phyloP scores from a whole-genome alignment of 2,329 filamentous ascomycete genomes.

The Emericellopsis atlantica region DNA sequence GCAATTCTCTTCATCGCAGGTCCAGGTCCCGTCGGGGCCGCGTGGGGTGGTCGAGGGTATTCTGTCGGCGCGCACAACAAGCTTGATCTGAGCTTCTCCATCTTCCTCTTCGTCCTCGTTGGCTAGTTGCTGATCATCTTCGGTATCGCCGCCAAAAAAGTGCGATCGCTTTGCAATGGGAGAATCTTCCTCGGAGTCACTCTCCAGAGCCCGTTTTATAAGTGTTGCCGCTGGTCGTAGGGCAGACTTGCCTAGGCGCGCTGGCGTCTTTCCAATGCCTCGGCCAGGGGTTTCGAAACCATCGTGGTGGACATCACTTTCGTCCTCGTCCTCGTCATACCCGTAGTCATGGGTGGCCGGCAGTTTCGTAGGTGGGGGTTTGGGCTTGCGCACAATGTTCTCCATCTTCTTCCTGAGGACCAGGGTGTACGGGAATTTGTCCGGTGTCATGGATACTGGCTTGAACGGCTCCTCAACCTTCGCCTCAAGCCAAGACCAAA shows the following conservation, averaged over 20 bases:
- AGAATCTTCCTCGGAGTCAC: slow-evolving; percentile 21
- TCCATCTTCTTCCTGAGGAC: slow-evolving; percentile 8
- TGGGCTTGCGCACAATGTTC: not conserved
- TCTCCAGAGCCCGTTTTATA: slow-evolving; percentile 30
- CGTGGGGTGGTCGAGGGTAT: slow-evolving; percentile 34
- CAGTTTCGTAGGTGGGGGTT: not conserved
- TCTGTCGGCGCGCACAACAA: slow-evolving; percentile 36
- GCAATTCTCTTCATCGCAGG: slow-evolving; percentile 52
- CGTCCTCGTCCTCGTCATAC: slow-evolving; percentile 9
- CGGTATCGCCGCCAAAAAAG: slow-evolving; percentile 16
- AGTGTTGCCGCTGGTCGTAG: slow-evolving; percentile 26
- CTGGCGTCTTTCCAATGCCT: slow-evolving; percentile 11
- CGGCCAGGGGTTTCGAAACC: slow-evolving; percentile 13
- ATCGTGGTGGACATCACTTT: slow-evolving; percentile 3
- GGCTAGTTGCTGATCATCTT: slow-evolving; percentile 13
- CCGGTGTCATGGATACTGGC: slow-evolving; percentile 12
- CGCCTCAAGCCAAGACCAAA: slow-evolving; percentile 20
- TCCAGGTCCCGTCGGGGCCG: slow-evolving; percentile 52
- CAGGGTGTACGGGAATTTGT: slow-evolving; percentile 15
- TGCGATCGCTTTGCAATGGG: slow-evolving; percentile 21
- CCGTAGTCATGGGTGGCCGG: not conserved
- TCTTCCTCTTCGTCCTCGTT: slow-evolving; percentile 6
- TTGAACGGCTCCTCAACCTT: slow-evolving; percentile 12
- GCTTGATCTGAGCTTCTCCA: slow-evolving; percentile 14
- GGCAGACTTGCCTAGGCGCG: slow-evolving; percentile 28